phyloP scores from a whole-genome alignment of 768 basidiomycete genomes.

The Lentinula sp. region DNA sequence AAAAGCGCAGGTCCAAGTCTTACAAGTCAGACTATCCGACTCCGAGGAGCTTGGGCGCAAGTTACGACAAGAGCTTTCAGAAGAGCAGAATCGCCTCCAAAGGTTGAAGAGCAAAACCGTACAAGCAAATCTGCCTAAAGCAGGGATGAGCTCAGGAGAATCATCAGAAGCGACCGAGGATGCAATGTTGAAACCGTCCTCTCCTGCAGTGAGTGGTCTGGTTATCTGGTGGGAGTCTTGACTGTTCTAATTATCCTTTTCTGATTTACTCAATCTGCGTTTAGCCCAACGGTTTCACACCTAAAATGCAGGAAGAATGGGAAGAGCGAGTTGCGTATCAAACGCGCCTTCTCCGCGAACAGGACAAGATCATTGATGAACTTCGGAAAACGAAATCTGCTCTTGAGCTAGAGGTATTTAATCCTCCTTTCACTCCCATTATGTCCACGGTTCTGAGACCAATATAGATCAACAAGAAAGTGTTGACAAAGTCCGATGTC shows the following conservation, averaged over 20 bases:
- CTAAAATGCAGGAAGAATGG: slow-evolving; percentile 30
- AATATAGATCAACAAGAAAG: background rate
- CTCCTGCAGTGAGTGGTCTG: slow-evolving; percentile 70
- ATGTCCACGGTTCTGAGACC: background rate
- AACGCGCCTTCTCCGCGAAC: slow-evolving; percentile 12
- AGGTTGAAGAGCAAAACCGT: slow-evolving; percentile 53
- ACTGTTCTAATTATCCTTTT: slow-evolving; percentile 34
- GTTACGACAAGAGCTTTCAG: slow-evolving; percentile 44
- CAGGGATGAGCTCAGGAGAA: slow-evolving; percentile 22
- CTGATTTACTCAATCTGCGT: slow-evolving; percentile 29
- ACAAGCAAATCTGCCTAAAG: slow-evolving; percentile 34
- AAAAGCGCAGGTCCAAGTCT: slow-evolving; percentile 49
- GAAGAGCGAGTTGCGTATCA: slow-evolving; percentile 35
- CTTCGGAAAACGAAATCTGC: slow-evolving; percentile 39
- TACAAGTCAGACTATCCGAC: slow-evolving; percentile 45
- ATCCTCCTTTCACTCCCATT: background rate
- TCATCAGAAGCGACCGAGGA: slow-evolving; percentile 38
- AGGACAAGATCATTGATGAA: slow-evolving; percentile 39
- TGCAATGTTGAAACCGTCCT: slow-evolving; percentile 45
- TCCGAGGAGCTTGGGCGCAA: slow-evolving; percentile 40
- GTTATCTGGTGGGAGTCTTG: slow-evolving; percentile 61
- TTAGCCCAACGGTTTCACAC: slow-evolving; percentile 33
- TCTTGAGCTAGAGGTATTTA: slow-evolving; percentile 15
- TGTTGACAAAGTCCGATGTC: background rate
- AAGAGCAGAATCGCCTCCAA: slow-evolving; percentile 58